Base-by-base conservation (phyloP, 106 monocot genomes). In the Platanthera zijinensis region DNA sequence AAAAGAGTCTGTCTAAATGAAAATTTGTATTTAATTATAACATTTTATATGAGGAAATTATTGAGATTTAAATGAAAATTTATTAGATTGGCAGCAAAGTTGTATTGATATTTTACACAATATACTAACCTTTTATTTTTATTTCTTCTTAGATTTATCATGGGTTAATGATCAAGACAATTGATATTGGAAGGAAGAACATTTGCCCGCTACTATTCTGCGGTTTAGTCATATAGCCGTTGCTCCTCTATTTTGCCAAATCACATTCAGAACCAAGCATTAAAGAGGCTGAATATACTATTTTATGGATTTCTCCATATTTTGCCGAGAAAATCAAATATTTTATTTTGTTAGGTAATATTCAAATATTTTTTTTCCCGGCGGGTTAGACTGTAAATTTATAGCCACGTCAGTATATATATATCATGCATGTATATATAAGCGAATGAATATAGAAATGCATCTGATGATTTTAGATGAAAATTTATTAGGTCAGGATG, bases 161-260 rank as follows among this genome's bases (percentile, higher is more conserved):
- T 80, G 83, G 83, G 75, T 57, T 53, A 63, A 72, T 9, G 80
- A 80, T 62, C 45, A 75, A 50, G 86, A 86, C 39, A 80, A 80
- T 48, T 83, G 80, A 86, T 45, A 77, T 0, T 61, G 50, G 75
- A 32, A 45, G 11, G 74, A 18, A 3, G 46, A 22, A 48, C 21
- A 0, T 7, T 9, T 21, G 5, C 10, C 8, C 0, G 19, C 25
- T 68, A 48, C 21, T 63, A 39, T 39, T 39, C 39, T 39, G 39
- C 39, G 3, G 39, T 3, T 39, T 39, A 3, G 39, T 39, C 39
- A 39, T 39, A 39, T 39, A 6, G 13, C 10, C 11, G 19, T 15
- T 51, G 50, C 21, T 52, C 45, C n/a, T 61, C n/a, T 12, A 25
- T 48, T 48, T 46, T 71, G 32, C 67, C 48, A 17, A n/a, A 8